phyloP scores from a whole-genome alignment of 225 moss, liverwort and hornwort genomes.

The Sphagnum contortum region DNA sequence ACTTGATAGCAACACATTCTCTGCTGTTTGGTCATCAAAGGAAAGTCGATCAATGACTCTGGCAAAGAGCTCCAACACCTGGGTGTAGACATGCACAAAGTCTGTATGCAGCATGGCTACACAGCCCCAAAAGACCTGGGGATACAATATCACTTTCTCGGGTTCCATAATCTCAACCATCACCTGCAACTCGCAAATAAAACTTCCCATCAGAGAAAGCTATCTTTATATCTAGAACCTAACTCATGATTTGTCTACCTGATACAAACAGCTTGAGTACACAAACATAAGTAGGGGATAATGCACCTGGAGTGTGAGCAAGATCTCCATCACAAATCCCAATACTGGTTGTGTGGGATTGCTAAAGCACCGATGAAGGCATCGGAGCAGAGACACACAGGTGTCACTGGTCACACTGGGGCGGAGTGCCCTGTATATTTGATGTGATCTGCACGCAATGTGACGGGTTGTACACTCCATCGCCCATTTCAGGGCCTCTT shows the following conservation, averaged over 20 bases:
- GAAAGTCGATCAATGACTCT: slow-evolving; percentile 92
- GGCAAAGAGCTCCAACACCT: slow-evolving; percentile 95
- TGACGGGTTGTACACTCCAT: slow-evolving; percentile 98
- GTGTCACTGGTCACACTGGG: slow-evolving; percentile 99
- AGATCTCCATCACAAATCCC: slow-evolving; percentile 98
- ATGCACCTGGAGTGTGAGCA: slow-evolving; percentile 88
- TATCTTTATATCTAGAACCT: too few relatives aligned
- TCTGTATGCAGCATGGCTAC: slow-evolving; percentile 99
- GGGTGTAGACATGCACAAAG: slow-evolving; percentile 98
- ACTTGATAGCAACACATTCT: slow-evolving; percentile 93
- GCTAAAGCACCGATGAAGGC: slow-evolving; percentile 95
- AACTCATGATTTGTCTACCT: too few relatives aligned
- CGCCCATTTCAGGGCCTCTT: slow-evolving; percentile 96
- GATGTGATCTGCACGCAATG: slow-evolving; percentile 94
- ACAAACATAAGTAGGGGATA: not conserved
- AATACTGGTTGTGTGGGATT: slow-evolving; percentile 86
- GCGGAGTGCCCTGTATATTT: slow-evolving; percentile 95
- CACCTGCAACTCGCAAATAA: slow-evolving; percentile 49
- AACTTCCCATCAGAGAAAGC: too few relatives aligned
- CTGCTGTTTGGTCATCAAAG: slow-evolving; percentile 97
- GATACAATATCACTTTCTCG: slow-evolving; percentile 97
- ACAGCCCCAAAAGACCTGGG: slow-evolving; percentile 99
- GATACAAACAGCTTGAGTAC: too few relatives aligned
- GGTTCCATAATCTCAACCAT: slow-evolving; percentile 99
- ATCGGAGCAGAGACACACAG: slow-evolving; percentile 89